phyloP scores from a whole-genome alignment of 371 early-diverging fungal species.

The Lichtheimia hyalospora region DNA sequence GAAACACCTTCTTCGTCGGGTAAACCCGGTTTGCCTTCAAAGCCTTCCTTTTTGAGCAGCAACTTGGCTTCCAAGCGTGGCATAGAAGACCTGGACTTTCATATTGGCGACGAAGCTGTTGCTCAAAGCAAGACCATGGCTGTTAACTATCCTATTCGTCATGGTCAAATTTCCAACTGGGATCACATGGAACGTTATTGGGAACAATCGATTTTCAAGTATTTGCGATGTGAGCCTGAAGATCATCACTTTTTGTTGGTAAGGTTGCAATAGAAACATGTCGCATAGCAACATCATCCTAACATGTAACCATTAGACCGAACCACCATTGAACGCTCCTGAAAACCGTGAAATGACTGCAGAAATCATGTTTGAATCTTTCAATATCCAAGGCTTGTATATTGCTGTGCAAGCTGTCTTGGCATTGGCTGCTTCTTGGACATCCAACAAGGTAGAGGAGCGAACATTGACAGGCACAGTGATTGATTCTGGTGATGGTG shows the following conservation, averaged over 20 bases:
- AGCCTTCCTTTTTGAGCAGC: slow-evolving; percentile 59
- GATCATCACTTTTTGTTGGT: slow-evolving; percentile 93
- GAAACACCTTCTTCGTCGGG: slow-evolving; percentile 56
- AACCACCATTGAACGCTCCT: slow-evolving; percentile 90
- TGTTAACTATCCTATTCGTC: slow-evolving; percentile 84
- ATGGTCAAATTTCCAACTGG: slow-evolving; percentile 92
- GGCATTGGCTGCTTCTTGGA: slow-evolving; percentile 90
- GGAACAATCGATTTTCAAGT: slow-evolving; percentile 97
- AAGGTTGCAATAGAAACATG: slow-evolving; percentile 8
- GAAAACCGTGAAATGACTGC: slow-evolving; percentile 94
- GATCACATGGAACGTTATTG: slow-evolving; percentile 94
- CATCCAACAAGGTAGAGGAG: slow-evolving; percentile 71
- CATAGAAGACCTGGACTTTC: slow-evolving; percentile 96
- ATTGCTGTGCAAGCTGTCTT: slow-evolving; percentile 94
- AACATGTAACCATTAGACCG: slow-evolving; percentile 57
- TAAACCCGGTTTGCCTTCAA: slow-evolving; percentile 58
- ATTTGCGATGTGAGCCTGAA: slow-evolving; percentile 96
- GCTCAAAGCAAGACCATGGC: slow-evolving; percentile 85
- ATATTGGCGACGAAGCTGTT: slow-evolving; percentile 95
- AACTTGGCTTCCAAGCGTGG: slow-evolving; percentile 95
- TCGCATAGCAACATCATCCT: too few relatives aligned
- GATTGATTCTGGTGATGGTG: slow-evolving; percentile 83
- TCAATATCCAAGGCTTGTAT: slow-evolving; percentile 87
- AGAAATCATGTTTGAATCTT: slow-evolving; percentile 92
- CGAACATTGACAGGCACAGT: slow-evolving; percentile 96